Evolutionary conservation across 2,329 filamentous ascomycete species (phyloP), one percentile per base, ranked within the genome.

Genomic region (Ophiostoma sp.): DNA sequence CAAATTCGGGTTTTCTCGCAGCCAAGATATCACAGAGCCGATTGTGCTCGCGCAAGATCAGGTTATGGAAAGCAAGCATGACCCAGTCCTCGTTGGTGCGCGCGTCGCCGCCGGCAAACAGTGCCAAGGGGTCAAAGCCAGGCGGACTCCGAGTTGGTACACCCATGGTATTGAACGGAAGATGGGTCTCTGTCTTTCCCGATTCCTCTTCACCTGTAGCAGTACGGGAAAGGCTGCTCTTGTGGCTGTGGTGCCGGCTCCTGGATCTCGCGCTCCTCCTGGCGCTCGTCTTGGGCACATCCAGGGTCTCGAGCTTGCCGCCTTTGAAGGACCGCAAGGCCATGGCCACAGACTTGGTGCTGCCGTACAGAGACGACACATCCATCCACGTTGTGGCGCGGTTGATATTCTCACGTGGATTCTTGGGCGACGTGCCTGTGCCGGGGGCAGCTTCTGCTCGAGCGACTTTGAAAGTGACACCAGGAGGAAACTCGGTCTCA

Each of bases 41-140:
- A 66, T 73, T 73, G 72, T 73, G 72, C 69, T 73, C 72, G 20
- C 72, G 71, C 54, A 73, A 33, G 35, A 73, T 23, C 35, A 73
- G 64, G 20, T n/a, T 73, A 54, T 73, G 71, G 31, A 72, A 71
- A 20, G 69, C 71, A 36, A 73, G 39, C 68, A 72, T 68, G 6
- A 72, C 64, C 72, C 72, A 73, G 67, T 73, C 72, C 65, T 73
- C 72, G 70, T 73, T 73, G 23, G 72, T 73, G 31, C 72, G 71
- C 33, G 72, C 70, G 20, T 73, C 72, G 15, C 72, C 72, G 15
- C 72, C 72, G 15, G 72, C 72, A 52, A 73, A 73, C 23, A 73
- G 71, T 17, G 13, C 39, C 4, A 36, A 23, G 17, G 67, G 65
- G 33, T 72, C 68, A 20, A 70, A 54, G 11, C 71, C 57, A 33